Evolutionary conservation across 208 protist species (phyloP).

Genomic region (Kentomonas sorsogonicus): DNA sequence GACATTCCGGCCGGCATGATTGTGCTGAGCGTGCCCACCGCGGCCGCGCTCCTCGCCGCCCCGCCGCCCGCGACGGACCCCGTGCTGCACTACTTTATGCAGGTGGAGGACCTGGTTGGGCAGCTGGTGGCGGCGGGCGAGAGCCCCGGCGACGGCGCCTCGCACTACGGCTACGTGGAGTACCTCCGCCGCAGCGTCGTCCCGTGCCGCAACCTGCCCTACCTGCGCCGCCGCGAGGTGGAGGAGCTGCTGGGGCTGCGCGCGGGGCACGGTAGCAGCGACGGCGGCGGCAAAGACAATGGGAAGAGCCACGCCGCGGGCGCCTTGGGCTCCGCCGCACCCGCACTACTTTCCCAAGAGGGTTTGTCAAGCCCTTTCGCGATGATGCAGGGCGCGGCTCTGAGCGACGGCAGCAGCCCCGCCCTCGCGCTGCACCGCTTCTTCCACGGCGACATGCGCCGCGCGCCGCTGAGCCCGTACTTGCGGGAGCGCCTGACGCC

Average conservation of each 20-base stretch:
- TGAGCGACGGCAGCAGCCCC: too few species aligned
- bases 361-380: too few species aligned
- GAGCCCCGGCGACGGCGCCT: not conserved
- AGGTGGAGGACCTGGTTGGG: constrained; percentile 71
- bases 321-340: constrained; percentile 30
- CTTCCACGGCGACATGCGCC: constrained; percentile 29
- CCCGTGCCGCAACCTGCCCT: constrained; percentile 67
- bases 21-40: constrained; percentile 62
- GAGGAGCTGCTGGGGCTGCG: constrained; percentile 22
- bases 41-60: constrained; percentile 61
- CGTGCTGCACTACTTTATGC: constrained; percentile 58
- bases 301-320: not conserved
- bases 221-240: constrained; percentile 36
- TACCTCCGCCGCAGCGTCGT: constrained; percentile 72
- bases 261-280: too few species aligned
- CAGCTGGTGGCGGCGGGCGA: constrained; percentile 47
- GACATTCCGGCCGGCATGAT: constrained; percentile 69
- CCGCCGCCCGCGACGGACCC: constrained; percentile 47
- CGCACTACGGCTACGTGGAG: constrained; percentile 60
- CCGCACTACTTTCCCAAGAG: too few species aligned
- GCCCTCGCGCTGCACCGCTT: not conserved
- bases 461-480: constrained; percentile 45
- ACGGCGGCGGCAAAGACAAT: not conserved
- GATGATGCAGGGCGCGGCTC: constrained; percentile 11
- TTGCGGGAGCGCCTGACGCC: constrained; percentile 36